These are phyloP conservation scores for Auricularia heimuer DNA, from an alignment of 768 basidiomycete species.

Conservation along the genomic window DNA sequence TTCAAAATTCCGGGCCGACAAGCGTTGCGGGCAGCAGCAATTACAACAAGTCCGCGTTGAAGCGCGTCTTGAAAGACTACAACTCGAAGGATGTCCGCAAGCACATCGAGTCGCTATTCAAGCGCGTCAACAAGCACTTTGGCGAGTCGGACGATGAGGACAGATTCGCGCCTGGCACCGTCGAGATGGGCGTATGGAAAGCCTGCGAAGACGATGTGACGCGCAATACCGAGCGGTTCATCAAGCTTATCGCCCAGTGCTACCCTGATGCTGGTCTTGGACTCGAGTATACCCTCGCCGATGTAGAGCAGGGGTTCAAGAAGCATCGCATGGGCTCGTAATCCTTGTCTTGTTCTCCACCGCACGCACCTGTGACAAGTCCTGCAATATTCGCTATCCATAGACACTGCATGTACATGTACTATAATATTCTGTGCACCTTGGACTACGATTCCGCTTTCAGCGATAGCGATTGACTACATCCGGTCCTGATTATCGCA, in stretches of 20 bases:
- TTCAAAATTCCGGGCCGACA: constrained; percentile 66
- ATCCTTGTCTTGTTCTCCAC: neutral
- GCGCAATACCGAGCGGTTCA: constrained; percentile 60
- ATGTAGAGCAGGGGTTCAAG: constrained; percentile 73
- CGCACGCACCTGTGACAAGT: too few relatives aligned
- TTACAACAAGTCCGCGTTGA: constrained; percentile 70
- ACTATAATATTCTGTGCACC: too few relatives aligned
- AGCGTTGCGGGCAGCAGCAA: constrained; percentile 68
- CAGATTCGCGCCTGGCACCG: constrained; percentile 48
- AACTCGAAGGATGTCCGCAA: constrained; percentile 85
- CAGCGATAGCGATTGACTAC: too few relatives aligned
- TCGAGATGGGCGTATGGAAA: constrained; percentile 81
- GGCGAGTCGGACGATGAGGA: constrained; percentile 67
- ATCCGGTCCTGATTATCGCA: too few relatives aligned
- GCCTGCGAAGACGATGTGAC: constrained; percentile 80
- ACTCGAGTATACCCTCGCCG: constrained; percentile 63
- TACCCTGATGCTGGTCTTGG: constrained; percentile 64
- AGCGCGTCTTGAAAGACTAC: constrained; percentile 78
- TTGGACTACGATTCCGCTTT: too few relatives aligned
- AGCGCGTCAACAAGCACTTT: constrained; percentile 94
- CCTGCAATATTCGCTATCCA: too few relatives aligned
- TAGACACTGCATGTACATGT: too few relatives aligned
- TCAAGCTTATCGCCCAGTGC: constrained; percentile 60
- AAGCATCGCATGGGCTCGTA: constrained; percentile 35
- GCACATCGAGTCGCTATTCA: constrained; percentile 73